Evolutionary conservation across 116 monocot species (phyloP).

Genomic region (Cymodocea nodosa): DNA sequence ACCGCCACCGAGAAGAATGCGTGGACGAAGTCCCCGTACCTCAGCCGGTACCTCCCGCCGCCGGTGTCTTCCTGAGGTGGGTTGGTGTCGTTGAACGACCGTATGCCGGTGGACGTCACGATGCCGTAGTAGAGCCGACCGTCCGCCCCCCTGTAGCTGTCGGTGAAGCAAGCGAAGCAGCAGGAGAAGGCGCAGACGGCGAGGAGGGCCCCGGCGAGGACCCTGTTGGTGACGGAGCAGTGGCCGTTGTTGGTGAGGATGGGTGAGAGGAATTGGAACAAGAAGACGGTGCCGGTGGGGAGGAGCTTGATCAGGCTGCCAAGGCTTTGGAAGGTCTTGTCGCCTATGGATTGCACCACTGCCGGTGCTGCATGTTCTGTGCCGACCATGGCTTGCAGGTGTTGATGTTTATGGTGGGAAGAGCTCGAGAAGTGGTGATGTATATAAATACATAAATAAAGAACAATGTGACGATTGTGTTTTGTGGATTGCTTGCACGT

Average conservation of each 20-base stretch:
- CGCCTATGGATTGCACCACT: slow-evolving; percentile 1
- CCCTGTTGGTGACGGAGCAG: slow-evolving; percentile 34
- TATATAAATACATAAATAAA: too few species aligned
- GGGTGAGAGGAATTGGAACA: slow-evolving; percentile 54
- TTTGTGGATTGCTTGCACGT: too few species aligned
- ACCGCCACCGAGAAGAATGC: slow-evolving; percentile 28
- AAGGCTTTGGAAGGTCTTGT: slow-evolving; percentile 22
- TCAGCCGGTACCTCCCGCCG: slow-evolving; percentile 38
- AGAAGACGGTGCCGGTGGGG: slow-evolving; percentile 62
- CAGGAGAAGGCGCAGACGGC: slow-evolving; percentile 33
- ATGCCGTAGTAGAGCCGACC: slow-evolving; percentile 48
- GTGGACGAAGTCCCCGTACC: slow-evolving; percentile 47
- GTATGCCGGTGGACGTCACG: slow-evolving; percentile 32
- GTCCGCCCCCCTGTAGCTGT: slow-evolving; percentile 39
- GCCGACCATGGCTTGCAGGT: too few species aligned
- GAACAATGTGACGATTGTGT: too few species aligned
- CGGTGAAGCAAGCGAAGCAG: slow-evolving; percentile 54
- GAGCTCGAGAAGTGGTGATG: too few species aligned
- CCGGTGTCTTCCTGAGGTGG: background rate
- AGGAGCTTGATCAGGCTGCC: slow-evolving; percentile 65
- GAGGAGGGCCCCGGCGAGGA: slow-evolving; percentile 25
- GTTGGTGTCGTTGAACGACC: slow-evolving; percentile 24
- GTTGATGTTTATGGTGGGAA: too few species aligned
- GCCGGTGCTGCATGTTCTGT: too few species aligned
- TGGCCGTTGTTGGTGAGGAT: slow-evolving; percentile 48